Evolutionary conservation across 140 eudicot genomes (phyloP).

Genomic region (Stevia rebaudiana): DNA sequence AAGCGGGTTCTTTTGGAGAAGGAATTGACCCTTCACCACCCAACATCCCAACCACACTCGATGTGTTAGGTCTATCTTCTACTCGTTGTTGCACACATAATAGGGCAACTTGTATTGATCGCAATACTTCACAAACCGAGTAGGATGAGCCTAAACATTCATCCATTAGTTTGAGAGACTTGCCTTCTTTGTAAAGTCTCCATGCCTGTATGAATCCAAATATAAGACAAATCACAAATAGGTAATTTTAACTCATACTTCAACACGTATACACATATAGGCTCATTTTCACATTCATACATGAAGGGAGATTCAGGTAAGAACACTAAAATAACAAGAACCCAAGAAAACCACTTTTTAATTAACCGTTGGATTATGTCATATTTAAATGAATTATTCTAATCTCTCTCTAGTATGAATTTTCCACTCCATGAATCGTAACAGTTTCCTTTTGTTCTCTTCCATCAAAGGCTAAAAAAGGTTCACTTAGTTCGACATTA

Average conservation of each 20-base stretch:
- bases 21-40: background rate
- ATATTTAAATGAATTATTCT: too few relatives aligned
- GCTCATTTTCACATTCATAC: too few relatives aligned
- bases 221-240: background rate
- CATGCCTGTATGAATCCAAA: slow-evolving; percentile 5
- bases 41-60: background rate
- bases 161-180: slow-evolving; percentile 1
- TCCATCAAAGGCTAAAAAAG: too few relatives aligned
- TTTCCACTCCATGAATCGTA: too few relatives aligned
- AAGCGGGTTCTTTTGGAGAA: background rate
- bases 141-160: background rate
- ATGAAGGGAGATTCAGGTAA: too few relatives aligned
- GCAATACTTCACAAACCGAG: background rate
- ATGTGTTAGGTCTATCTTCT: background rate
- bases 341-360: too few relatives aligned
- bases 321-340: too few relatives aligned
- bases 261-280: too few relatives aligned
- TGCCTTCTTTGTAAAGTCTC: slow-evolving; percentile 10
- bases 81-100: background rate
- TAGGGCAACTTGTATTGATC: background rate
- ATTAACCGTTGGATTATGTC: too few relatives aligned
- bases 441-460: too few relatives aligned
- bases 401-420: too few relatives aligned
- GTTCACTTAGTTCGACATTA: background rate
- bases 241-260: too few relatives aligned